Conservation (phyloP, 179 eudicot genomes). For the Amaranthus tricolor region DNA sequence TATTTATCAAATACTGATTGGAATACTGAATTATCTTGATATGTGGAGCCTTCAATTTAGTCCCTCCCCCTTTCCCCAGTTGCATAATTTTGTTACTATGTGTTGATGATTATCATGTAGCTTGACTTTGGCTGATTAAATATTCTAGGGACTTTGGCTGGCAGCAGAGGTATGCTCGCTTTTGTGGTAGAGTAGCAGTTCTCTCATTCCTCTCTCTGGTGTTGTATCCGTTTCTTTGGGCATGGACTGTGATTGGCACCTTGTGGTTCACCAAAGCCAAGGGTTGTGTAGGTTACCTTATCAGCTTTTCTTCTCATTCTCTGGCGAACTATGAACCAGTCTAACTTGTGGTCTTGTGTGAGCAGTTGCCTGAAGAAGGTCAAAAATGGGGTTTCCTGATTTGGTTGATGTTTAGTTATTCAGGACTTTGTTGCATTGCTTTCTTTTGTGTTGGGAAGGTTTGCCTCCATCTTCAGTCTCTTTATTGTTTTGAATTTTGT, state of each 20-base stretch:
- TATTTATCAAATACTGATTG: background rate
- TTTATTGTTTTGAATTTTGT: background rate
- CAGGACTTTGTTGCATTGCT: constrained; percentile 85
- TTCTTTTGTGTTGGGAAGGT: constrained; percentile 79
- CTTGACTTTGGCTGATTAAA: constrained; percentile 1
- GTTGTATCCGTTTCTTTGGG: constrained; percentile 91
- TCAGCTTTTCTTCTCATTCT: background rate
- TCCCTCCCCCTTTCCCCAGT: background rate
- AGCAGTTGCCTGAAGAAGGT: constrained; percentile 93
- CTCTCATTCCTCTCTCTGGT: constrained; percentile 69
- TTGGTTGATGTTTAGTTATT: constrained; percentile 94
- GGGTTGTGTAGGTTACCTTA: constrained; percentile 64
- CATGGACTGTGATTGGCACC: constrained; percentile 85
- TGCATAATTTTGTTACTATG: background rate
- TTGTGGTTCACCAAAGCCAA: constrained; percentile 80
- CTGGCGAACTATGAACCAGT: background rate
- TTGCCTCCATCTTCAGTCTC: background rate
- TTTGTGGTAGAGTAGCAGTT: constrained; percentile 86
- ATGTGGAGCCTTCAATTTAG: background rate
- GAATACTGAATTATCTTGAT: background rate
- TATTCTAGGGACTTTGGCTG: constrained; percentile 81
- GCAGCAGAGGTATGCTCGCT: constrained; percentile 94
- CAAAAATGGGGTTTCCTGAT: constrained; percentile 96
- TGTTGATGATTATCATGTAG: background rate
- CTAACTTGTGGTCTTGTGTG: constrained; percentile 23